Evolutionary conservation across 306 rosid species (phyloP).

Genomic region (Fragaria nilgerrensis): DNA sequence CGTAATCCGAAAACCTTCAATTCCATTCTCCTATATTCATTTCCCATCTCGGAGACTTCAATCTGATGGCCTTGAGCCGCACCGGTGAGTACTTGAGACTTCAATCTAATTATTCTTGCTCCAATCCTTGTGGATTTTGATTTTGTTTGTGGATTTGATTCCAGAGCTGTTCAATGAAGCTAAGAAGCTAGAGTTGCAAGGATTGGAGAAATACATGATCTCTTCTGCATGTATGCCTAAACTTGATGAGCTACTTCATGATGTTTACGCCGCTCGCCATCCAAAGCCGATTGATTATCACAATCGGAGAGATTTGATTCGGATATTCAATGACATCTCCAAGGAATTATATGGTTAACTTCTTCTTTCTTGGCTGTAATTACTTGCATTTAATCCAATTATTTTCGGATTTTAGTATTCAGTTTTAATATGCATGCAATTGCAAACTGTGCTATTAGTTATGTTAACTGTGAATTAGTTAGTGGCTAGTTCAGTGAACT

Average conservation of each 20-base stretch:
- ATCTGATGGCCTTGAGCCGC: not conserved
- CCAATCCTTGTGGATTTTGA: not conserved
- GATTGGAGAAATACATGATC: not conserved
- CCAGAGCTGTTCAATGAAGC: constrained; percentile 12
- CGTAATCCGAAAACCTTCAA: no score
- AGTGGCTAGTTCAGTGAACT: no score
- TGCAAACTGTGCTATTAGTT: not conserved
- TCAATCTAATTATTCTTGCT: not conserved
- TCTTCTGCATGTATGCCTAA: not conserved
- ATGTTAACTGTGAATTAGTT: no score
- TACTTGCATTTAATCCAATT: not conserved
- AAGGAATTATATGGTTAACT: constrained; percentile 11
- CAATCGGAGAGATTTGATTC: constrained; percentile 17
- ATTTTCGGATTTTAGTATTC: not conserved
- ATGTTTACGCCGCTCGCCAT: not conserved
- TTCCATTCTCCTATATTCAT: no score
- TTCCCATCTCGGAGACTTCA: no score
- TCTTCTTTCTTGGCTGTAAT: not conserved
- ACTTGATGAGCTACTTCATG: constrained; percentile 2
- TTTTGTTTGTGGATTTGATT: not conserved
- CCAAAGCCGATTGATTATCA: constrained; percentile 10
- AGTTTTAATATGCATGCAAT: not conserved
- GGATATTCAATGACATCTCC: constrained; percentile 14
- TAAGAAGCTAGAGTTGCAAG: constrained; percentile 8
- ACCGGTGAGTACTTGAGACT: not conserved